Evolutionary conservation across 495 filamentous ascomycete genomes (phyloP), one percentile per base, ranked within the genome.

Genomic region (Lasiosphaeria ovina): DNA sequence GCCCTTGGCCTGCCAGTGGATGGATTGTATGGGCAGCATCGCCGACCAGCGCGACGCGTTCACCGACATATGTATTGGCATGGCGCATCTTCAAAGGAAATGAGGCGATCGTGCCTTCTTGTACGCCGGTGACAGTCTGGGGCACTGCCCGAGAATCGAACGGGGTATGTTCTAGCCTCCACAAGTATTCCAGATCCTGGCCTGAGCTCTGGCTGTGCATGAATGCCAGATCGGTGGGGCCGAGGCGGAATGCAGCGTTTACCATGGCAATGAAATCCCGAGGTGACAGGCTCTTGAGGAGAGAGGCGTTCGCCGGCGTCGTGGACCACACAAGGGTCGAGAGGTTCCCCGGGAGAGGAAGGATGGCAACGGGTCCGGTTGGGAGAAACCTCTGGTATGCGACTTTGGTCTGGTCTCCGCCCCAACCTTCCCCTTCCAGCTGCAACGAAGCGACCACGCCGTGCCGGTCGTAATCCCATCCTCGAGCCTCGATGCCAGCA

Each of bases 371-470:
- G 0, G 94, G 93, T 0, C 94, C 94, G 0, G 90, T 88, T 2
- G 94, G 94, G 17, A 99, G 81, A 74, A 99, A 99, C 38, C 94
- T 85, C 77, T 99, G 94, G 72, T 96, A 99, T 34, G 94, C 94
- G 52, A 84, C 90, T 63, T 88, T 89, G 57, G 68, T 74, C 31
- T 77, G 80, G 6, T 78, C 71, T n/a, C 75, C 79, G 38, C 77
- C 77, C 78, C 81, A 82, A 8, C 79, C 81, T 17, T 69, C 62
- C 1, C 83, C 87, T 34, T 84, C 80, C 8, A 97, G 78, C 53
- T 87, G 79, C 24, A 99, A 74, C 0, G 92, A 94, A 61, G 94
- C 94, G 12, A 99, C 94, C 8, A 98, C 82, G 16, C 95, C 94
- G 71, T 96, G 88, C 24, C 91, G 83, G 52, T 85, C 82, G 76